A percentile compares a stretch with the other conserved stretches of the same genome.
These are phyloP conservation scores for Staphylotrichum longicolle DNA, from an alignment of 495 filamentous ascomycete species.

Conservation along the genomic window DNA sequence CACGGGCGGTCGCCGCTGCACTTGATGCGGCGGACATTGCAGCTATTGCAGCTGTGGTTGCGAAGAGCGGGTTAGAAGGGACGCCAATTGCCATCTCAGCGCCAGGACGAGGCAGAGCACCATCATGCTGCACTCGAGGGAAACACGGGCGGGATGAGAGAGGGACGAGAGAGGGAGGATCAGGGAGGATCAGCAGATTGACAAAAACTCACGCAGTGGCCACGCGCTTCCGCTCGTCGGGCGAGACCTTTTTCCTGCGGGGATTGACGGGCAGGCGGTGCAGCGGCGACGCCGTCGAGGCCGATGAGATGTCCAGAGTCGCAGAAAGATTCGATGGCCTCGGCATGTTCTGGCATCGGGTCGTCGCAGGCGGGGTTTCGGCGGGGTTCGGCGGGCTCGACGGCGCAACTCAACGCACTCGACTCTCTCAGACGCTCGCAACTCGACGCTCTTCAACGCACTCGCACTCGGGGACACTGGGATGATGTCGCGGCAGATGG, in stretches of 20 bases:
- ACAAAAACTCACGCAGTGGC: slow-evolving; percentile 33
- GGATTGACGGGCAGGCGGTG: slow-evolving; percentile 41
- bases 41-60: slow-evolving; percentile 41
- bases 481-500: slow-evolving; percentile 21
- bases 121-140: too few relatives aligned
- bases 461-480: background rate
- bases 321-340: slow-evolving; percentile 20
- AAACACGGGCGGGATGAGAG: background rate
- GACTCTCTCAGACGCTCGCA: too few relatives aligned
- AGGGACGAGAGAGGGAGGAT: background rate
- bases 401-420: background rate
- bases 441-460: background rate
- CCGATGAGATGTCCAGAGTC: slow-evolving; percentile 9
- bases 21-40: slow-evolving; percentile 46
- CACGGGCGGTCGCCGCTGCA: slow-evolving; percentile 43
- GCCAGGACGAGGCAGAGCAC: background rate
- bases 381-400: background rate
- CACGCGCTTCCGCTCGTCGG: slow-evolving; percentile 39
- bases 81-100: background rate
- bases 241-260: slow-evolving; percentile 36
- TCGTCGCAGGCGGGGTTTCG: too few relatives aligned
- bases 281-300: slow-evolving; percentile 17
- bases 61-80: background rate
- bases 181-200: background rate
- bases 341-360: slow-evolving; percentile 28